Evolutionary conservation across 2,329 filamentous ascomycete species (phyloP).

Genomic region (Dryadomyces quercivorus): DNA sequence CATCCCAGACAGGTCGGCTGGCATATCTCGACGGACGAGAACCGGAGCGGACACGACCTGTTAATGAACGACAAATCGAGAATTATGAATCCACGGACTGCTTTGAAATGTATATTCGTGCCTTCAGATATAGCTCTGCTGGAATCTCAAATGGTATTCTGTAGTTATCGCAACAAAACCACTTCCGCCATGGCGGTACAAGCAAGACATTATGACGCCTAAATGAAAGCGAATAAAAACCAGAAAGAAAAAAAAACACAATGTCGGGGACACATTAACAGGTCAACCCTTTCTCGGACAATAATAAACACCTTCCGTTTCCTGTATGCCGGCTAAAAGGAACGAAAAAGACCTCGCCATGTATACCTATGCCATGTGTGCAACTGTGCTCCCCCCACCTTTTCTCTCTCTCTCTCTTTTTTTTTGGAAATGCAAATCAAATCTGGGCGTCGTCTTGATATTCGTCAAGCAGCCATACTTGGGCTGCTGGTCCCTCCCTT

Average conservation of each 20-base stretch:
- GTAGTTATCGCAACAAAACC: background rate
- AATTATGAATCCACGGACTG: constrained; percentile 1
- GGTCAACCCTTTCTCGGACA: background rate
- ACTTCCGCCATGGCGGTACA: background rate
- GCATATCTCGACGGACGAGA: too few relatives aligned
- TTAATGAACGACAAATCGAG: background rate
- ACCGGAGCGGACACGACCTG: background rate
- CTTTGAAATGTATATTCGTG: background rate
- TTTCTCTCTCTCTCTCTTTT: background rate
- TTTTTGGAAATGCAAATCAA: background rate
- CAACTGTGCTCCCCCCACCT: background rate
- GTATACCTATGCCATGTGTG: background rate
- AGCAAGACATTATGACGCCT: background rate
- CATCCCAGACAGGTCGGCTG: background rate
- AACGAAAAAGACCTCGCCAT: constrained; percentile 1
- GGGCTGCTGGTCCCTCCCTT: background rate
- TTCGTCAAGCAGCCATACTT: background rate
- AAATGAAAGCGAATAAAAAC: background rate
- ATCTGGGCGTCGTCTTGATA: constrained; percentile 2
- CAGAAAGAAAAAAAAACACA: background rate
- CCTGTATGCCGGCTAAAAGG: background rate
- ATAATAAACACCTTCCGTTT: background rate
- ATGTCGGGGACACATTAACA: background rate
- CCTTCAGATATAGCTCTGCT: background rate
- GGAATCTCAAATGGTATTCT: constrained; percentile 2